These are phyloP conservation scores for Leucocoprinus birnbaumii DNA, from an alignment of 768 basidiomycete genomes.

Conservation along the genomic window DNA sequence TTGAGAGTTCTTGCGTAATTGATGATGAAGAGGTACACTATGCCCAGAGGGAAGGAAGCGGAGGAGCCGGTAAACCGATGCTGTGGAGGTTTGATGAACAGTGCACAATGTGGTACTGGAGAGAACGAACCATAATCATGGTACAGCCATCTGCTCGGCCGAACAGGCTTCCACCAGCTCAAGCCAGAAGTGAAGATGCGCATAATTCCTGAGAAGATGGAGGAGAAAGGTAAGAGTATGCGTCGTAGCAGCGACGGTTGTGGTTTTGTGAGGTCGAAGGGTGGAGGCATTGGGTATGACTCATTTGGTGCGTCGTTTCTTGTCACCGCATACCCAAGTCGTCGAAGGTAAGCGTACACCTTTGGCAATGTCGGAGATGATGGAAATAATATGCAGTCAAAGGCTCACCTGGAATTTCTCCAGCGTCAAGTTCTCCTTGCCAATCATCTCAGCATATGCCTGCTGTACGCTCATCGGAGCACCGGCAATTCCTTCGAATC, in stretches of 20 bases:
- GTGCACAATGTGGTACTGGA: background rate
- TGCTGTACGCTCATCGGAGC: conserved; percentile 90
- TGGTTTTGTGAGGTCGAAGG: conserved; percentile 19
- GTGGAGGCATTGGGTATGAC: conserved; percentile 50
- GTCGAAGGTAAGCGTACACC: conserved; percentile 91
- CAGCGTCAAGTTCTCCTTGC: conserved; percentile 68
- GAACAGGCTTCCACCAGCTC: conserved; percentile 70
- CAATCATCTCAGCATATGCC: conserved; percentile 84
- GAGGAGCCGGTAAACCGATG: conserved; percentile 61
- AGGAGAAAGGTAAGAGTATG: conserved; percentile 30
- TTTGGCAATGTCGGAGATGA: conserved; percentile 25
- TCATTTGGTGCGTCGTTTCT: conserved; percentile 62
- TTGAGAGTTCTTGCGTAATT: conserved; percentile 15
- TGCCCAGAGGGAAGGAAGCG: conserved; percentile 75
- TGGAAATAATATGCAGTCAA: background rate
- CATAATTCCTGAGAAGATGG: conserved; percentile 27
- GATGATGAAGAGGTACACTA: conserved; percentile 38
- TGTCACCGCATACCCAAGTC: conserved; percentile 87
- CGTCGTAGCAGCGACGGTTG: conserved; percentile 29
- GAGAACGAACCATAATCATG: conserved; percentile 48
- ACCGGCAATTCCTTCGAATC: conserved; percentile 44
- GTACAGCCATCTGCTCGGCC: conserved; percentile 42
- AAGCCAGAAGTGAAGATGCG: conserved; percentile 31
- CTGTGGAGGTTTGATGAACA: conserved; percentile 33
- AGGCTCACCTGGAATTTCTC: conserved; percentile 82